Conservation (phyloP, 2,329 filamentous ascomycete genomes). For the Ilyonectria mors-panacis region DNA sequence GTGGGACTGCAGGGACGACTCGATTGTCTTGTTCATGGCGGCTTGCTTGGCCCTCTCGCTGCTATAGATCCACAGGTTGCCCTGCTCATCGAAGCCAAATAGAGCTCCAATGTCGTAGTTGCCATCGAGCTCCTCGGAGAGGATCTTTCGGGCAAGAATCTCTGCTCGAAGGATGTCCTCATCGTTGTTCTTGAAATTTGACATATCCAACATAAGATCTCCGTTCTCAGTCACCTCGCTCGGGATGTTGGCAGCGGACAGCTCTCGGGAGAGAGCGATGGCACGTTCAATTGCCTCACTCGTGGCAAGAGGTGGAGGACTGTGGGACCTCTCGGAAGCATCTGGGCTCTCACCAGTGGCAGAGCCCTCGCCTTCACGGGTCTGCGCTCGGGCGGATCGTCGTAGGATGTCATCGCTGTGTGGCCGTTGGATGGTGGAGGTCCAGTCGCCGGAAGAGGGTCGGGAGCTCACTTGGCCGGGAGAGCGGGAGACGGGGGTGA, state of each 20-base stretch:
- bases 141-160: slow-evolving; percentile 91
- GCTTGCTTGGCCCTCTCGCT: slow-evolving; percentile 96
- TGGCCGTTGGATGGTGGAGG: slow-evolving; percentile 58
- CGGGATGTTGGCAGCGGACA: slow-evolving; percentile 92
- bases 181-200: slow-evolving; percentile 93
- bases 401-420: slow-evolving; percentile 71
- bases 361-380: slow-evolving; percentile 55
- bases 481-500: slow-evolving; percentile 69
- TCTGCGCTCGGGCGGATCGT: slow-evolving; percentile 58
- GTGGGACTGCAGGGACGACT: slow-evolving; percentile 63
- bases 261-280: slow-evolving; percentile 85
- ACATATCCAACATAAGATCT: slow-evolving; percentile 98
- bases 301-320: slow-evolving; percentile 80
- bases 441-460: slow-evolving; percentile 67
- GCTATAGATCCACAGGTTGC: slow-evolving; percentile 99
- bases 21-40: slow-evolving; percentile 77
- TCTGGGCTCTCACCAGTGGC: slow-evolving; percentile 55
- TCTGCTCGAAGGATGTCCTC: slow-evolving; percentile 93
- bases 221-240: slow-evolving; percentile 93
- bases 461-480: slow-evolving; percentile 64
- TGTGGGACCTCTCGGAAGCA: slow-evolving; percentile 75
- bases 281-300: slow-evolving; percentile 88
- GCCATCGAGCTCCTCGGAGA: slow-evolving; percentile 92
- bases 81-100: slow-evolving; percentile 94
- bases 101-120: slow-evolving; percentile 97